Percentiles rank a stretch among this genome's conserved stretches.
These are phyloP conservation scores for Penicillium antarcticum DNA, from an alignment of 495 filamentous ascomycete species.

Conservation along the genomic window DNA sequence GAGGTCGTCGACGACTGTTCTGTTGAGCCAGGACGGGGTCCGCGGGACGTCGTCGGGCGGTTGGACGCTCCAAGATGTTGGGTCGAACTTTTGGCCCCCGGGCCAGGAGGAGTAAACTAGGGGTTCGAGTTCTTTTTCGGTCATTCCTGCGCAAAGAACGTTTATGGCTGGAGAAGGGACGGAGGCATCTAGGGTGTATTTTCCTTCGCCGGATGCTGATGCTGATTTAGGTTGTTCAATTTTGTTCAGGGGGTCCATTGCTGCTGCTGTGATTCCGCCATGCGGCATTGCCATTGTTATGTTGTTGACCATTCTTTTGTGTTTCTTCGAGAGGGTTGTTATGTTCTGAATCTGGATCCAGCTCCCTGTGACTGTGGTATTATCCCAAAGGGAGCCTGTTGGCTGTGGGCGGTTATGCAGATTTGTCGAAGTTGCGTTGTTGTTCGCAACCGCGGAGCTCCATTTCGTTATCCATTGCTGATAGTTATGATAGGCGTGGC, in stretches of 20 bases:
- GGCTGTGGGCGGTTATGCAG: constrained; percentile 46
- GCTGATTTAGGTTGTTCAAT: constrained; percentile 66
- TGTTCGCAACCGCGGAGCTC: constrained; percentile 34
- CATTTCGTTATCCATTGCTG: constrained; percentile 46
- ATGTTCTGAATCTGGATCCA: constrained; percentile 58
- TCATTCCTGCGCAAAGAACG: constrained; percentile 66
- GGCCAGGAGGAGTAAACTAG: constrained; percentile 61
- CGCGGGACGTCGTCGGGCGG: constrained; percentile 19
- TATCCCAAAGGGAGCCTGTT: constrained; percentile 57
- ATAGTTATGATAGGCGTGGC: constrained; percentile 56
- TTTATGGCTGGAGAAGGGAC: constrained; percentile 64
- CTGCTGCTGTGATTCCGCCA: constrained; percentile 59
- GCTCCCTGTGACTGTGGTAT: constrained; percentile 57
- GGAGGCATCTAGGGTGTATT: constrained; percentile 61
- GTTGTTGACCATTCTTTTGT: constrained; percentile 61
- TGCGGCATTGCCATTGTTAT: constrained; percentile 74
- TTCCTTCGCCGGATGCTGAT: constrained; percentile 58
- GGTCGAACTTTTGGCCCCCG: constrained; percentile 33
- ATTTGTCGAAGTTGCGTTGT: constrained; percentile 33
- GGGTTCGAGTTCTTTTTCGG: constrained; percentile 52
- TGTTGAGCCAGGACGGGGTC: constrained; percentile 43
- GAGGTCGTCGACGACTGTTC: constrained; percentile 63
- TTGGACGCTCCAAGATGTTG: constrained; percentile 22
- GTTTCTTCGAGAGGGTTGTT: constrained; percentile 36
- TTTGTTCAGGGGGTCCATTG: constrained; percentile 52